A percentile compares a stretch with the other conserved stretches of the same genome.
Evolutionary conservation across 495 filamentous ascomycete genomes (phyloP).

Genomic region (Penicillium paxilli): DNA sequence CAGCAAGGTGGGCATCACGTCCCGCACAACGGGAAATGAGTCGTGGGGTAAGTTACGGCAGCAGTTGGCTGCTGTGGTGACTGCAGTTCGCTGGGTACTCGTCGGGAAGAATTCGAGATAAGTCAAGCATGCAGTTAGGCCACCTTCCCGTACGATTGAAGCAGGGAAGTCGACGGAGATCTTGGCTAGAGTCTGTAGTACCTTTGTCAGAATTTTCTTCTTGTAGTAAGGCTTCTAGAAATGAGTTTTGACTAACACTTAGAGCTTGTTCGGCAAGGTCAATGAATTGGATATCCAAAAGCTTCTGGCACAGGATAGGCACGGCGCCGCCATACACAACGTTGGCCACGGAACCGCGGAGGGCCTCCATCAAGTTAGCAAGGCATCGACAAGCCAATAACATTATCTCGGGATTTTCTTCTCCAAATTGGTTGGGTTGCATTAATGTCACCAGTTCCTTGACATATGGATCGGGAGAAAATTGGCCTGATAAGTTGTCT

Average conservation of each 20-base stretch:
- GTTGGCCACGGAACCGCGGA: constrained; percentile 88
- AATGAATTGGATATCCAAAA: constrained; percentile 93
- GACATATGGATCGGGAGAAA: constrained; percentile 90
- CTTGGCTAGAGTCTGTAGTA: constrained; percentile 78
- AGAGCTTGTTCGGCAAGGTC: constrained; percentile 96
- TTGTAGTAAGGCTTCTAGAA: background rate
- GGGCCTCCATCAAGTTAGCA: constrained; percentile 96
- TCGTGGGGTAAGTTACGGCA: constrained; percentile 95
- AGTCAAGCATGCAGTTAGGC: constrained; percentile 87
- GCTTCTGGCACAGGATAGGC: constrained; percentile 88
- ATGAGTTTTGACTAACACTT: constrained; percentile 60
- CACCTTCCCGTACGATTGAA: constrained; percentile 94
- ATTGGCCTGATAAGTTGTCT: constrained; percentile 93
- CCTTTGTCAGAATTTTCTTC: constrained; percentile 12
- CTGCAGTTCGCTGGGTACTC: constrained; percentile 92
- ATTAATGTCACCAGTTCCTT: constrained; percentile 93
- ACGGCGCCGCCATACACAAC: constrained; percentile 97
- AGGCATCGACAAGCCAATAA: constrained; percentile 93
- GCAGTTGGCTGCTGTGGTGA: constrained; percentile 96
- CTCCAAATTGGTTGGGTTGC: constrained; percentile 83
- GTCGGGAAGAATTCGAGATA: constrained; percentile 98
- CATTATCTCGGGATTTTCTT: constrained; percentile 97
- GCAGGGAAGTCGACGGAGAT: constrained; percentile 96
- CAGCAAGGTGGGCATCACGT: constrained; percentile 93
- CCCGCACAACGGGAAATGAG: constrained; percentile 80